Evolutionary conservation across 2,329 filamentous ascomycete genomes (phyloP).

Genomic region (Coniochaeta hoffmannii): DNA sequence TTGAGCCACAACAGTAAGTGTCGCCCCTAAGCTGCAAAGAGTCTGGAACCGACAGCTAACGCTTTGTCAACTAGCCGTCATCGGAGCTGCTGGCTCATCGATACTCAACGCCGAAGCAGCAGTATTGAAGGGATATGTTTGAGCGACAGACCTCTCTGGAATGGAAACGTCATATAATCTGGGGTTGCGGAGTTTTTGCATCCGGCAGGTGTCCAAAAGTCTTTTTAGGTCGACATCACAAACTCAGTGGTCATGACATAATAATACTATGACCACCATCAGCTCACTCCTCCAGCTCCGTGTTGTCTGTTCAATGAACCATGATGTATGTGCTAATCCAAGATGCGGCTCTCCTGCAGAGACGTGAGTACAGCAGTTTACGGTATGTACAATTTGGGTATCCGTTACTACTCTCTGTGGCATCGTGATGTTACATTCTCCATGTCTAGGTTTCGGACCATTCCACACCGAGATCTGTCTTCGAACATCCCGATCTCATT

Average conservation of each 20-base stretch:
- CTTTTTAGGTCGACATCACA: no score
- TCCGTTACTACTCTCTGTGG: no score
- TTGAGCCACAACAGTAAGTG: conserved; percentile 69
- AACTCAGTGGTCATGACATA: no score
- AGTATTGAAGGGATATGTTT: conserved; percentile 80
- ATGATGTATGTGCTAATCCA: no score
- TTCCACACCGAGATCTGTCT: background rate
- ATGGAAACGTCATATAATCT: background rate
- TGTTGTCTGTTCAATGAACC: no score
- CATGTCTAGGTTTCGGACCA: background rate
- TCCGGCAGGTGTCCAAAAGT: background rate
- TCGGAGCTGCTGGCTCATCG: conserved; percentile 91
- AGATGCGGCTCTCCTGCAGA: no score
- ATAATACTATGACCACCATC: no score
- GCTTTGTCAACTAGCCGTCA: conserved; percentile 55
- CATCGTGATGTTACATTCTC: background rate
- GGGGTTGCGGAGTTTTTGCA: background rate
- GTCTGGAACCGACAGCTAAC: conserved; percentile 12
- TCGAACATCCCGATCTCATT: background rate
- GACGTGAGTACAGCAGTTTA: no score
- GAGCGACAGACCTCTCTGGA: conserved; percentile 10
- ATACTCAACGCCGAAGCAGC: conserved; percentile 93
- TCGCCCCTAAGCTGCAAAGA: background rate
- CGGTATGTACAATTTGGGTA: no score
- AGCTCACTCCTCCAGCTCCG: no score